Base-by-base conservation (phyloP, 225 moss, liverwort and hornwort species). In the Asterella californica region DNA sequence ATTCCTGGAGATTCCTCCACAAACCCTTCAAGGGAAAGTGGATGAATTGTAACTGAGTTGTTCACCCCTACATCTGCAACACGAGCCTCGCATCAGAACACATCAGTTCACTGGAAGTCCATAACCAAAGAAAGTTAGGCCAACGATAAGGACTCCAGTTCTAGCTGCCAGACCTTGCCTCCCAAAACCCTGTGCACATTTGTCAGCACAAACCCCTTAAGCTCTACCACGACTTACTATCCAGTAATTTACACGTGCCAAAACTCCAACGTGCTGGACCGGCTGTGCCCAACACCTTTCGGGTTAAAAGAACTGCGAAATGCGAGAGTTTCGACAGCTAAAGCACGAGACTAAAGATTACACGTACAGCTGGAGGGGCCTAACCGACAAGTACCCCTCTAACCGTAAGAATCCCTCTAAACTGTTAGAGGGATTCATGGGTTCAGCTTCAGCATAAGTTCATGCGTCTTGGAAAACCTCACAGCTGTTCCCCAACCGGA, bases 31-130 rank as follows among this genome's bases (percentile, higher is more conserved):
- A 94, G 85, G 49, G 85, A 81, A 75, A 94, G 77, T 22, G 92
- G 91, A 77, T 83, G 84, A 55, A 94, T 75, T 62, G 88, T 84
- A 70, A 91, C 89, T 3, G 90, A 83, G 47, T 88, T 88, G 47
- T 92, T 94, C 61, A 91, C 80, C 62, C 89, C 88, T 5, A 96
- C 90, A 89, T 96, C 96, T 96, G 85, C 76, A 81, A 38, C 38
- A 71, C 6, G 12, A n/a, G 33, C 55, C 34, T 15, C n/a, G 15
- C n/a, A 22, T 60, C 54, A 76, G 60, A 60, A 75, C 32, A 34
- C 0, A 75, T 22, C 30, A 74, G 14, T 22, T 74, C 52, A 74
- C 33, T 33, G 24, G 18, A 2, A 38, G 18, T 21, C 4, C 14
- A 24, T 24, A 25, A 22, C 2, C 17, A 25, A 32, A n/a, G 11